Evolutionary conservation across 2,329 filamentous ascomycete species (phyloP), one percentile per base, ranked within the genome.

Genomic region (Penicillium expansum): DNA sequence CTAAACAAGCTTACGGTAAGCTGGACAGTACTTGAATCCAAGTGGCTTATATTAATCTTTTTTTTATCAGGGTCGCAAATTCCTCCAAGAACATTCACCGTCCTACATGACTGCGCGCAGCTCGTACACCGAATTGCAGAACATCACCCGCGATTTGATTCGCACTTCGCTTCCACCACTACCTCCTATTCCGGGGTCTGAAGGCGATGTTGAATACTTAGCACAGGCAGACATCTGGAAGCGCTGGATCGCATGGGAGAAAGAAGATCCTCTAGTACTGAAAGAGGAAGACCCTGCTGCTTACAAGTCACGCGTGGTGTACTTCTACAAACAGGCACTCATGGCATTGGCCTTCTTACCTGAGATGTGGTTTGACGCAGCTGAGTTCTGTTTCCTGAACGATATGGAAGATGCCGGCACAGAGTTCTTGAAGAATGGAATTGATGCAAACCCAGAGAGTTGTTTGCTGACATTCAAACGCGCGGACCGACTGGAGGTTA

Each of bases 301-400:
- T 7, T 94, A 88, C 75, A 89, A 88, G 63, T 83, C 89, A 63
- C 87, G 94, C 39, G 84, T 97, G 41, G 75, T 97, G 8, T 96
- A 95, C 73, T 88, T 91, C 62, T 97, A 96, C 80, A 94, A 92
- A 72, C 93, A 97, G 72, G 91, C 93, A 5, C 78, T 96, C 45
- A 96, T 97, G 89, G 88, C 92, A 4, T 79, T 99, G 54, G 87
- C 92, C 49, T 99, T 97, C 75, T 94, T 93, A 85, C 92, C 94
- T 4, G 90, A 96, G 71, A 87, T 97, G 65, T 99, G 94, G 94
- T 92, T 92, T 48, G 92, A 97, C 58, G 93, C 92, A 10, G 90
- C 92, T 0, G 90, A 96, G 63, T 97, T 93, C 85, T 96, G 91
- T 73, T 92, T 92, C 68, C 83, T 88, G 53, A 92, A 94, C 66